Evolutionary conservation across 768 basidiomycete genomes (phyloP).

Genomic region (Boletus rubroflammeus): DNA sequence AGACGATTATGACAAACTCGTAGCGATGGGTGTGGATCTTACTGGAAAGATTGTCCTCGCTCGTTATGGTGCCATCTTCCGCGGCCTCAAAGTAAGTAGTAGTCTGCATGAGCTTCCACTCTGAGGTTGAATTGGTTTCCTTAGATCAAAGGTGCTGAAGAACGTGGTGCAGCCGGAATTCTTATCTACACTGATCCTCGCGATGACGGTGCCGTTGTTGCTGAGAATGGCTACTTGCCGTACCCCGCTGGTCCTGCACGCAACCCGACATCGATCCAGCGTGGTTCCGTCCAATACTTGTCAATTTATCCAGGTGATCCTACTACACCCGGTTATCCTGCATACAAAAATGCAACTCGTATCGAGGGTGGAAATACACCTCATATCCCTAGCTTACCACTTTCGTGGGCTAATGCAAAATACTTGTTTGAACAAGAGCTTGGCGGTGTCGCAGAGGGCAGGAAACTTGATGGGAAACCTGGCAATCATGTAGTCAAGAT

Average conservation of each 20-base stretch:
- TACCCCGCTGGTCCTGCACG: constrained; percentile 82
- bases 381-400: constrained; percentile 76
- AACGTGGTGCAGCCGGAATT: constrained; percentile 72
- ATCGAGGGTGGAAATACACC: constrained; percentile 59
- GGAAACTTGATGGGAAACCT: constrained; percentile 45
- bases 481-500: constrained; percentile 47
- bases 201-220: constrained; percentile 78
- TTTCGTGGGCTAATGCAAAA: constrained; percentile 82
- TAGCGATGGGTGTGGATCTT: constrained; percentile 62
- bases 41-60: constrained; percentile 75
- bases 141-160: constrained; percentile 79
- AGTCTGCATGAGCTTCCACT: constrained; percentile 1
- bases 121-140: constrained; percentile 7
- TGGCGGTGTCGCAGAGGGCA: constrained; percentile 36
- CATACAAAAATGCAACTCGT: constrained; percentile 79
- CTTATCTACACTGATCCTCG: constrained; percentile 84
- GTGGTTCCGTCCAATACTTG: constrained; percentile 77
- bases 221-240: constrained; percentile 68
- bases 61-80: constrained; percentile 73
- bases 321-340: constrained; percentile 81
- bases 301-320: constrained; percentile 71
- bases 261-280: constrained; percentile 76
- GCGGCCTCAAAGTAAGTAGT: constrained; percentile 72
- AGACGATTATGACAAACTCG: constrained; percentile 64
- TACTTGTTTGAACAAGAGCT: constrained; percentile 59